Evolutionary conservation across 2,329 filamentous ascomycete genomes (phyloP).

Genomic region (Monosporascus sp.): DNA sequence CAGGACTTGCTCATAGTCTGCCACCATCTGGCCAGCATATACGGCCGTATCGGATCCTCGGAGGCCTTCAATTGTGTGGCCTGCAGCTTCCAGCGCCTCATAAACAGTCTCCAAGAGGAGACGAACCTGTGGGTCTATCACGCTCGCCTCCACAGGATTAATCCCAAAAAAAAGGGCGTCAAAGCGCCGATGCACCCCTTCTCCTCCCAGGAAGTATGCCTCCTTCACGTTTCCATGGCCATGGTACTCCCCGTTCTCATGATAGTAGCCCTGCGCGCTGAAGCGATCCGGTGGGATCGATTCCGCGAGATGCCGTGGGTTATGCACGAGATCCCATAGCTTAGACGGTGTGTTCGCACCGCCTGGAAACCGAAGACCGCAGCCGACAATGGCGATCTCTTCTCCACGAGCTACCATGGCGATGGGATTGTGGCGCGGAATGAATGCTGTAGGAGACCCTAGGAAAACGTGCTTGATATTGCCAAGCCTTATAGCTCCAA

Average conservation of each 20-base stretch:
- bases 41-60: background rate
- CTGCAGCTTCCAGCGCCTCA: background rate
- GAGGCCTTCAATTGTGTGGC: background rate
- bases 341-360: conserved; percentile 2
- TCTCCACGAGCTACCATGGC: no score
- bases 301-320: conserved; percentile 3
- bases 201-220: background rate
- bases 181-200: background rate
- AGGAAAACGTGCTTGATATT: no score
- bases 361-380: conserved; percentile 11
- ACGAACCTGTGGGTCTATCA: background rate
- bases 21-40: background rate
- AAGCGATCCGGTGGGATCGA: background rate
- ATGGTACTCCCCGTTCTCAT: background rate
- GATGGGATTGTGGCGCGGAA: no score
- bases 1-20: background rate
- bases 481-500: no score
- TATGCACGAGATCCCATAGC: conserved; percentile 9
- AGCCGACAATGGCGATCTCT: conserved; percentile 9
- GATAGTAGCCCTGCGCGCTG: background rate
- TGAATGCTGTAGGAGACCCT: no score
- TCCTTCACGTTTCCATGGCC: background rate
- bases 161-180: background rate
- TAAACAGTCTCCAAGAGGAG: background rate
- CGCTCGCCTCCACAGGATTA: background rate